Percentiles rank a stretch among this genome's conserved stretches.
Conservation (phyloP, 2,329 filamentous ascomycete species). For the Claviceps sp. region DNA sequence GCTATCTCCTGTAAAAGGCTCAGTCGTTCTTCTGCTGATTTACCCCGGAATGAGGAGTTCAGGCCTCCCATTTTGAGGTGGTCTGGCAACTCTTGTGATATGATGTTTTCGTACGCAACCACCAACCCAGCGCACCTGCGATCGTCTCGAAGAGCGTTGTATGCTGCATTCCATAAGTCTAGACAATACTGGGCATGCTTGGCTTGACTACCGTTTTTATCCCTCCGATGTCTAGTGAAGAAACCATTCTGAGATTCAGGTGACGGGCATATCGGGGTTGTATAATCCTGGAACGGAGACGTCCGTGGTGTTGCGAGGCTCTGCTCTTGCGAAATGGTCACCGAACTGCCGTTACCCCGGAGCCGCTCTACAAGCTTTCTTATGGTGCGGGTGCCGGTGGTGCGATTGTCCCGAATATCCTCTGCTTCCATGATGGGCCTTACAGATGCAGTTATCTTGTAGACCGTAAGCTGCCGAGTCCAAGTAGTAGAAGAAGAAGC, state of each 20-base stretch:
- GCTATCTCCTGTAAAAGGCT: constrained; percentile 18
- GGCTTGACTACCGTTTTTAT: neutral
- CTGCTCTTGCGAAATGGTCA: neutral
- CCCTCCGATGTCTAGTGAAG: neutral
- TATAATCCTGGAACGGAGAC: neutral
- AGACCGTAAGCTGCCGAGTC: neutral
- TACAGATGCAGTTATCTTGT: neutral
- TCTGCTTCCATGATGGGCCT: neutral
- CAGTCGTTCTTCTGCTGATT: constrained; percentile 14
- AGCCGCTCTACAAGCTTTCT: constrained; percentile 8
- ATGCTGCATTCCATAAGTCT: constrained; percentile 22
- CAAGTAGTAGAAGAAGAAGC: too few relatives aligned
- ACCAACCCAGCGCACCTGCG: constrained; percentile 18
- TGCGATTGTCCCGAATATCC: neutral
- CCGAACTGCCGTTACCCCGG: constrained; percentile 5
- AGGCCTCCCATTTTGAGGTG: constrained; percentile 16
- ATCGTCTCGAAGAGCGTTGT: constrained; percentile 19
- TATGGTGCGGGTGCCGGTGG: neutral
- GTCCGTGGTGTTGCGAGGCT: neutral
- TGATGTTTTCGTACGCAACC: constrained; percentile 22
- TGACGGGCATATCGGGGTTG: neutral
- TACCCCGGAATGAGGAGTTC: constrained; percentile 13
- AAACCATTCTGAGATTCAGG: neutral
- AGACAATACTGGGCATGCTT: constrained; percentile 9
- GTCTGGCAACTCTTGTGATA: constrained; percentile 22